Evolutionary conservation across 441 rosid species (phyloP), one percentile per base, ranked within the genome.

Genomic region (Hura crepitans): DNA sequence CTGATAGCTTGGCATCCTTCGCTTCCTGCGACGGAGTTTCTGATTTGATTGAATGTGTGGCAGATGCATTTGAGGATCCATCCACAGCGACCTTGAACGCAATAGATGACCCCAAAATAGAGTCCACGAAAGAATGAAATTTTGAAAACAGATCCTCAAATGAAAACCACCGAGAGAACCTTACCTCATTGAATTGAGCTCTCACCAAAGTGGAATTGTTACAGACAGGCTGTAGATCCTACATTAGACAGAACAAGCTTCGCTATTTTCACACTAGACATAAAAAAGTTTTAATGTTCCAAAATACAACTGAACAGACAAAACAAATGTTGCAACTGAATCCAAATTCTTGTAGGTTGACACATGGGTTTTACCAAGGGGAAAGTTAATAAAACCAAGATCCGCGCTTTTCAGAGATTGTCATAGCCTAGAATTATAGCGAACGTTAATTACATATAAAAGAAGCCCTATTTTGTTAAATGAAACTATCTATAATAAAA

Each of bases 101-200:
- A 81, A 80, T 51, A 85, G 83, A 68, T 82, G 83, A 77, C 74
- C 87, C 85, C 71, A 83, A 67, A 86, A 86, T 77, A 68, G 1
- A 79, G 77, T 82, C 75, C 72, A 78, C 35, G 75, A 78, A 80
- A 79, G 85, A 84, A 62, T 17, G 6, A 57, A 53, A 65, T 62
- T 66, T 70, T 10, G 80, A 79, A 75, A 74, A 76, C 56, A 77
- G 66, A 81, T 66, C 73, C 73, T 75, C 81, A 35, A 78, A 77
- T 46, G 68, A 73, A 84, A 80, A 83, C 72, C 57, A 66, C 30
- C 69, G 78, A 67, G 61, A 74, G 71, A 68, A 69, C 55, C 82
- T 84, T 79, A 89, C 93, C 89, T 91, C 88, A 66, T 86, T 84
- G 71, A 85, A 62, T 78, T 86, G 92, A 55, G 86, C 85, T 79